Conservation (phyloP, 805 yeast species). For the Myxozyma neglecta region DNA sequence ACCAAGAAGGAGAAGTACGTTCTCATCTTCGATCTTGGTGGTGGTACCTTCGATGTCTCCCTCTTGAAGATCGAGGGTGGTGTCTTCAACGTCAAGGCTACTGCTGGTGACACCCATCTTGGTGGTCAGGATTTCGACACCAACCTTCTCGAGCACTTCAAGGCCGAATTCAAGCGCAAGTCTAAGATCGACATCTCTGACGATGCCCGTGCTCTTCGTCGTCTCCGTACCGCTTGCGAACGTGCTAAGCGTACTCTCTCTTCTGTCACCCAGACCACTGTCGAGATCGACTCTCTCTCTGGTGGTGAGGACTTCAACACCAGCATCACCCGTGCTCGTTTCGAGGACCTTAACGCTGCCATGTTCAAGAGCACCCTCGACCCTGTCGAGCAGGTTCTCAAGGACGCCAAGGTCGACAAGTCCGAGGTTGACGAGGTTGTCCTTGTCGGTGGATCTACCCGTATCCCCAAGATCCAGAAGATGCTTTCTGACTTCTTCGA, state of each 20-base stretch:
- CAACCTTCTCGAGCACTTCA: conserved; percentile 90
- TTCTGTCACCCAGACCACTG: conserved; percentile 91
- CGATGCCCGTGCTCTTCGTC: conserved; percentile 94
- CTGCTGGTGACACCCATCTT: conserved; percentile 99
- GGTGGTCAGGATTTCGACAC: conserved; percentile 99
- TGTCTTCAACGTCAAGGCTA: conserved; percentile 94
- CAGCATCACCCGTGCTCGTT: conserved; percentile 95
- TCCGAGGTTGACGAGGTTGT: conserved; percentile 89
- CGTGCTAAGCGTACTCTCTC: conserved; percentile 98
- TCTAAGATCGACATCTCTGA: conserved; percentile 84
- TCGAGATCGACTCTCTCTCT: conserved; percentile 92
- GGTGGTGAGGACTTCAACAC: conserved; percentile 95
- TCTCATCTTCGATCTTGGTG: conserved; percentile 92
- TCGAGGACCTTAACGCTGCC: conserved; percentile 92
- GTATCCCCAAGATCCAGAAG: conserved; percentile 98
- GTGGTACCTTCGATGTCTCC: conserved; percentile 97
- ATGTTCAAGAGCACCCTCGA: conserved; percentile 90
- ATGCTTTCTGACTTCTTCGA: conserved; percentile 91
- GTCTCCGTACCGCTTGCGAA: conserved; percentile 98
- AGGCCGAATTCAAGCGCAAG: conserved; percentile 93
- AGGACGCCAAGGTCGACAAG: conserved; percentile 86
- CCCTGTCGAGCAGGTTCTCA: conserved; percentile 93
- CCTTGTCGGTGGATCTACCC: conserved; percentile 97
- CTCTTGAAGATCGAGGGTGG: conserved; percentile 90
- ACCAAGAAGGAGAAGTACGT: conserved; percentile 81